Conservation (phyloP, 805 yeast species). For the Suhomyces vadensis region DNA sequence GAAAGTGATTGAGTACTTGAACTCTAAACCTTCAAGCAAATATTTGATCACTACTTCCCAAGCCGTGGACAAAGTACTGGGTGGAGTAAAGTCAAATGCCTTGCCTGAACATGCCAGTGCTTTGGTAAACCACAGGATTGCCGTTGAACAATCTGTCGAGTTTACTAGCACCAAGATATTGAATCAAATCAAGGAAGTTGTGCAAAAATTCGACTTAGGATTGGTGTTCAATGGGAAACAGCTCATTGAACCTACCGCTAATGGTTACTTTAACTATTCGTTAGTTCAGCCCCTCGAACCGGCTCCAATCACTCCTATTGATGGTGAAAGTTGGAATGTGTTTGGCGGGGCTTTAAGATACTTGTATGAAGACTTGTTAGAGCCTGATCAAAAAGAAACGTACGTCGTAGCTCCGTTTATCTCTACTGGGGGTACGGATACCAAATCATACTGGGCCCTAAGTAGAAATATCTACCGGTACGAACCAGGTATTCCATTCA, state of each 20-base stretch:
- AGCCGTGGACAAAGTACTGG: conserved; percentile 47
- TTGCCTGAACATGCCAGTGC: conserved; percentile 50
- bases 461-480: conserved; percentile 40
- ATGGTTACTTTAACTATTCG: conserved; percentile 35
- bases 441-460: conserved; percentile 43
- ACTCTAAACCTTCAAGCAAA: conserved; percentile 24
- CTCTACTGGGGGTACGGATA: conserved; percentile 43
- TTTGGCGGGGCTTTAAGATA: conserved; percentile 41
- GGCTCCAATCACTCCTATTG: conserved; percentile 39
- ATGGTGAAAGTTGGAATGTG: conserved; percentile 33
- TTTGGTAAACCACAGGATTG: conserved; percentile 47
- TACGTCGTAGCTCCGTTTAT: conserved; percentile 36
- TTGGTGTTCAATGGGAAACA: conserved; percentile 28
- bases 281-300: conserved; percentile 32
- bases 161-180: conserved; percentile 34
- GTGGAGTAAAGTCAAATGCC: conserved; percentile 53
- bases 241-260: conserved; percentile 21
- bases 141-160: conserved; percentile 43
- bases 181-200: conserved; percentile 30
- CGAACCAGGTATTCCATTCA: conserved; percentile 24
- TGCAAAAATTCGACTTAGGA: conserved; percentile 40
- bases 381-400: conserved; percentile 23
- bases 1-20: conserved; percentile 35
- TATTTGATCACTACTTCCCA: conserved; percentile 48
- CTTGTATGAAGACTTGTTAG: conserved; percentile 37